Percentiles rank a stretch among this genome's conserved stretches.
Evolutionary conservation across 208 protist species (phyloP).

Genomic region (Angomonas deanei): DNA sequence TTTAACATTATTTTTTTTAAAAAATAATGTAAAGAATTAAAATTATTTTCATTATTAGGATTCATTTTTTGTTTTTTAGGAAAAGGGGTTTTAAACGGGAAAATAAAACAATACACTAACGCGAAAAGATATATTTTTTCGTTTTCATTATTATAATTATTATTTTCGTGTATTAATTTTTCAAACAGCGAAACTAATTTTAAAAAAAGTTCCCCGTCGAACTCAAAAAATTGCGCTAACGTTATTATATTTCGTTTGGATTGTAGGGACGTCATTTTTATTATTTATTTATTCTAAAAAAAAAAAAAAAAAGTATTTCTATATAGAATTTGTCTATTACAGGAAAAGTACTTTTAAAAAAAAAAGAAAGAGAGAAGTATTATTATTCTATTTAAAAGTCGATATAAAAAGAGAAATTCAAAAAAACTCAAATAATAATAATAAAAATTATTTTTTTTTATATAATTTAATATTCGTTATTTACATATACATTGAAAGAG

Average conservation of each 20-base stretch:
- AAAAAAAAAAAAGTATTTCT: background rate
- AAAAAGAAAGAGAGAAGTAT: constrained; percentile 15
- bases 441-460: constrained; percentile 4
- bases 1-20: no score
- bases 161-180: background rate
- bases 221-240: no score
- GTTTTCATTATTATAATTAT: background rate
- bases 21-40: no score
- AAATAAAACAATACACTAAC: background rate
- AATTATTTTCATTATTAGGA: background rate
- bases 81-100: background rate
- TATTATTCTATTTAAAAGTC: constrained; percentile 6
- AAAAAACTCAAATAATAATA: background rate
- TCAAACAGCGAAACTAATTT: background rate
- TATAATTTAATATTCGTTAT: background rate
- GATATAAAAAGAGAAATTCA: constrained; percentile 6
- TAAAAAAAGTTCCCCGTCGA: no score
- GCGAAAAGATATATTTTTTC: background rate
- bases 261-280: background rate
- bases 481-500: background rate
- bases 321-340: background rate
- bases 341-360: background rate
- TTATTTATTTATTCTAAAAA: background rate
- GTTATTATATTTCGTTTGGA: no score
- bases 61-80: background rate